Conservation (phyloP, 192 early-diverging fungal genomes). For the Backusella morwellensis region DNA sequence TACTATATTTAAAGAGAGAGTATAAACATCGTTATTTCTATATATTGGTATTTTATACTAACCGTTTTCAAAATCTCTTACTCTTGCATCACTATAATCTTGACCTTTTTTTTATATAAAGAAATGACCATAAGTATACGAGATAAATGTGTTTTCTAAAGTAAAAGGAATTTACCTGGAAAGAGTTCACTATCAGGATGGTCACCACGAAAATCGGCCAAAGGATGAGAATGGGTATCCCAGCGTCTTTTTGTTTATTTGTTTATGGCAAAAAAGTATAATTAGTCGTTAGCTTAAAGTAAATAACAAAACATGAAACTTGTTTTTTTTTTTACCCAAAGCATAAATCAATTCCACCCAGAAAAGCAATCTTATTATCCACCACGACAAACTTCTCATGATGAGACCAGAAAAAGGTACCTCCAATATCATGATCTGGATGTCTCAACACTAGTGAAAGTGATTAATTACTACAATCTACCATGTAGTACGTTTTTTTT, state of each 20-base stretch:
- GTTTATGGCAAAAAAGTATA: neutral
- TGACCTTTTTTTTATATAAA: conserved; percentile 40
- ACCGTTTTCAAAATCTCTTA: conserved; percentile 66
- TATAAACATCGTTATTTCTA: neutral
- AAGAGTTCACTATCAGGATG: conserved; percentile 41
- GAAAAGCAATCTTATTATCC: conserved; percentile 80
- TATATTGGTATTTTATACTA: neutral
- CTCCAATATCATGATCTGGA: conserved; percentile 77
- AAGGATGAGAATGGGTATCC: conserved; percentile 75
- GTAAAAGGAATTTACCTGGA: conserved; percentile 30
- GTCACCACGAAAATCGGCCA: conserved; percentile 65
- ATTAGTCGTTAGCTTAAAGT: neutral
- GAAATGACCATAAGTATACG: neutral
- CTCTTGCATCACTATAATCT: conserved; percentile 85
- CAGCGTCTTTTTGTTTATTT: conserved; percentile 30
- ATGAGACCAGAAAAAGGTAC: conserved; percentile 89
- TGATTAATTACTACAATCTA: neutral
- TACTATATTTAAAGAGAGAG: conserved; percentile 28
- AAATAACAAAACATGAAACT: neutral
- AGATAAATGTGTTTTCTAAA: neutral
- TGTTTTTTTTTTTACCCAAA: conserved; percentile 50
- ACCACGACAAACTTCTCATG: conserved; percentile 79
- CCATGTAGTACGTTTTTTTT: neutral
- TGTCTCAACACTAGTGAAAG: conserved; percentile 67
- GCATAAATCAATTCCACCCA: conserved; percentile 86